Conservation (phyloP, 1,284 basidiomycete genomes). For the Boletus mariae region DNA sequence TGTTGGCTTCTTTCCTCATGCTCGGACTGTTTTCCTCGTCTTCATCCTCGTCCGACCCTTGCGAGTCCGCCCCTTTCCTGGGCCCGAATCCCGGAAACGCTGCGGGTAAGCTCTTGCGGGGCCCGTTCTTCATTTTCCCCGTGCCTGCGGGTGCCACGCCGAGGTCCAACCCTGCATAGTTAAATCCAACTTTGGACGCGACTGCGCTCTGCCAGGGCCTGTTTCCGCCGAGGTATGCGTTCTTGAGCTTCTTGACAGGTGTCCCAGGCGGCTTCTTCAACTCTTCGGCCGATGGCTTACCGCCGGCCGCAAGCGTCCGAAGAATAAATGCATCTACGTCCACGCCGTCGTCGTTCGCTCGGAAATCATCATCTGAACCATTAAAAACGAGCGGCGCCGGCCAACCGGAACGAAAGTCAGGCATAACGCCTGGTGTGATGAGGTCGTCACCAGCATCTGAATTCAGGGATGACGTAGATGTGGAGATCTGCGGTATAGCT, state of each 20-base stretch:
- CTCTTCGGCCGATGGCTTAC: conserved; percentile 44
- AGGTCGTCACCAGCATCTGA: conserved; percentile 57
- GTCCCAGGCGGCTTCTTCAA: conserved; percentile 70
- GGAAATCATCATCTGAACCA: conserved; percentile 38
- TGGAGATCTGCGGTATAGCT: conserved; percentile 51
- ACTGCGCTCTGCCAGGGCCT: conserved; percentile 79
- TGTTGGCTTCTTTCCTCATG: conserved; percentile 41
- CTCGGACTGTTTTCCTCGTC: conserved; percentile 49
- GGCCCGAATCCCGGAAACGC: conserved; percentile 48
- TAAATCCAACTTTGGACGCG: conserved; percentile 60
- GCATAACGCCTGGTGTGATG: conserved; percentile 60
- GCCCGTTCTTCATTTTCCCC: conserved; percentile 45
- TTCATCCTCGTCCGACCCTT: conserved; percentile 35
- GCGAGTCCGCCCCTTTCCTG: conserved; percentile 19
- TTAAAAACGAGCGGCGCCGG: conserved; percentile 46
- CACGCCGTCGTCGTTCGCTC: conserved; percentile 32
- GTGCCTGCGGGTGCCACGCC: conserved; percentile 17
- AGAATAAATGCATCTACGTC: conserved; percentile 70
- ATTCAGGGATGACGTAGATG: conserved; percentile 55
- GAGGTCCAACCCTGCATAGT: conserved; percentile 46
- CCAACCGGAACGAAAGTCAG: conserved; percentile 58
- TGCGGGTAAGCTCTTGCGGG: conserved; percentile 71
- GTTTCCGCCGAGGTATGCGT: conserved; percentile 50
- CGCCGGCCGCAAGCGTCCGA: conserved; percentile 59
- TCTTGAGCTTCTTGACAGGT: conserved; percentile 71